These are phyloP conservation scores for grape (Vitis vinifera) DNA, from an alignment of 164 flowering plant species.

Conservation along the genomic window ASM3070453v1 NC_081818.1:4775501-4776000, in stretches of 20 bases:
- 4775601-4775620: not conserved
- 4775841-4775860: constrained; percentile 1
- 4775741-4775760: not conserved
- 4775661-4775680: too few relatives aligned
- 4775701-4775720: constrained; percentile 4
- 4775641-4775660: too few relatives aligned
- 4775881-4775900: not conserved
- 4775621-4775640: too few relatives aligned
- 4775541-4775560: constrained; percentile 10
- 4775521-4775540: not conserved
- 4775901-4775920: too few relatives aligned
- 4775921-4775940: not conserved
- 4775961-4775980: too few relatives aligned
- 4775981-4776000: too few relatives aligned
- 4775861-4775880: not conserved
- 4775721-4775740: not conserved
- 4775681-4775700: not conserved
- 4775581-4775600: not conserved
- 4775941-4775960: too few relatives aligned
- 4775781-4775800: not conserved
- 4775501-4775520: not conserved
- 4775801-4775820: not conserved
- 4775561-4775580: not conserved
- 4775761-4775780: not conserved
- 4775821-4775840: not conserved